These are phyloP conservation scores for Chalara sp. DNA, from an alignment of 2,329 filamentous ascomycete genomes.

Conservation along the genomic window DNA sequence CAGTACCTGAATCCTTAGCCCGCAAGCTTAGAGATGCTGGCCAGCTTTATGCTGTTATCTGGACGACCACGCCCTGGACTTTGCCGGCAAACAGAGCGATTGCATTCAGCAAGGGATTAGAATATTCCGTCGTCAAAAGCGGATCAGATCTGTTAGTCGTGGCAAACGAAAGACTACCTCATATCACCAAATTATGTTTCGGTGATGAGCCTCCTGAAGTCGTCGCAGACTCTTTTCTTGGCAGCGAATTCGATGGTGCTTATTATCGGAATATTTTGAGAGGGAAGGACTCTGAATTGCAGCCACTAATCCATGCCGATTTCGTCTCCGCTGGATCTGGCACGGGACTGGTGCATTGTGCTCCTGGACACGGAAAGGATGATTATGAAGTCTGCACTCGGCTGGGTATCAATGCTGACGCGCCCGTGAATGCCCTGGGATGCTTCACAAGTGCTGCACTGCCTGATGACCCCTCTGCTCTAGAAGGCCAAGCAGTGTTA, in stretches of 20 bases:
- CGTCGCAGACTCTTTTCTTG: slow-evolving; percentile 50
- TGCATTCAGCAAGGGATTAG: slow-evolving; percentile 67
- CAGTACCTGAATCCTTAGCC: slow-evolving; percentile 36
- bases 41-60: slow-evolving; percentile 73
- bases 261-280: slow-evolving; percentile 68
- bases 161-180: slow-evolving; percentile 63
- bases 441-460: slow-evolving; percentile 75
- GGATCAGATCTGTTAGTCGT: slow-evolving; percentile 59
- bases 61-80: slow-evolving; percentile 98
- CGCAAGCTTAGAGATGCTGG: slow-evolving; percentile 31
- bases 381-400: slow-evolving; percentile 79
- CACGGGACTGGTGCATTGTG: slow-evolving; percentile 88
- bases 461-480: slow-evolving; percentile 56
- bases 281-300: slow-evolving; percentile 45
- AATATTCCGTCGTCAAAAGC: slow-evolving; percentile 62
- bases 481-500: slow-evolving; percentile 69
- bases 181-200: slow-evolving; percentile 41
- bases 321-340: slow-evolving; percentile 91
- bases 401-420: slow-evolving; percentile 65
- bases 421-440: slow-evolving; percentile 78
- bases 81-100: slow-evolving; percentile 88
- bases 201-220: slow-evolving; percentile 30
- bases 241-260: slow-evolving; percentile 57
- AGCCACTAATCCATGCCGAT: slow-evolving; percentile 73
- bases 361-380: slow-evolving; percentile 93